Evolutionary conservation across 495 filamentous ascomycete species (phyloP), one percentile per base, ranked within the genome.

Genomic region (Tuber borchii): DNA sequence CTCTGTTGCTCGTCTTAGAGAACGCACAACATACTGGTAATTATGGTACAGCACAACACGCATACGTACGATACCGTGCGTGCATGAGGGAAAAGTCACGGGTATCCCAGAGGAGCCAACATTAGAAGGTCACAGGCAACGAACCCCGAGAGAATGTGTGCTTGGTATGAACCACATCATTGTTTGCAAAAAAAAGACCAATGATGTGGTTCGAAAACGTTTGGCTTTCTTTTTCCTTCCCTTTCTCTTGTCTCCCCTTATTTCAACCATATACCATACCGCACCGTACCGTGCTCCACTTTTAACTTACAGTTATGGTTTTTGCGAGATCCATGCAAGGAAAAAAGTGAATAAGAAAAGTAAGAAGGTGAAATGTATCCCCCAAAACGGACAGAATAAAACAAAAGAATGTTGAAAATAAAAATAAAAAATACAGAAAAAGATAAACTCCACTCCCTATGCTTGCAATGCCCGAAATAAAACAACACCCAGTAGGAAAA

Each of bases 291-390:
- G 4, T 34, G 56, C 14, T n/a, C 12, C 56, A 65, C 56, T 34
- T 34, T 34, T 65, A 65, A 65, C 26, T 65, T 65, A 65, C 56
- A 65, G 26, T 19, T 7, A 26, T 65, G 56, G 56, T 19, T 65
- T 6, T 65, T 34, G 26, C 56, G 26, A 65, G 31, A 65, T 65
- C 26, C 14, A 34, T 65, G 56, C 56, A 31, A 65, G 56, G 56
- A 65, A 65, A 65, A 34, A 5, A 34, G n/a, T n/a, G n/a, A n/a
- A n/a, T n/a, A n/a, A 61, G 2, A 61, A 2, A 37, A 37, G 56
- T n/a, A 34, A 34, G 34, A 46, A 71, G 77, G 73, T 77, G 77
- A 74, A 72, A 83, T 83, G 80, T 79, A 81, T 77, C 76, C 79
- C 40, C 73, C 44, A 68, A 71, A 73, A 72, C 46, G 46, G 69